Evolutionary conservation across 2,329 filamentous ascomycete genomes (phyloP).

Genomic region (Colletotrichum sansevieriae): DNA sequence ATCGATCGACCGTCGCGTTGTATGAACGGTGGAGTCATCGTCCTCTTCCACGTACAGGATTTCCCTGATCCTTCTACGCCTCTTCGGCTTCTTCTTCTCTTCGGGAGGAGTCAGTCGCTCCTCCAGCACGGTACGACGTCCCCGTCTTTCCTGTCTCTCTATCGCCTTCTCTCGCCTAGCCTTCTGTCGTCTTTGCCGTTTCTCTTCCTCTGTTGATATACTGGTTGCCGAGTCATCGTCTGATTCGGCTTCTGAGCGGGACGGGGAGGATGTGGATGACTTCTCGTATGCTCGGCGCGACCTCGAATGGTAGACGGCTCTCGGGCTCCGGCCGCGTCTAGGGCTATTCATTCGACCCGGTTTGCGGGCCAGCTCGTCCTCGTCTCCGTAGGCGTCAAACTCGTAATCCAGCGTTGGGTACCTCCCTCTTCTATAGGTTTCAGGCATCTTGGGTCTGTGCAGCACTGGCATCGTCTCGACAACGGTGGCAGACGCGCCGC

Average conservation of each 20-base stretch:
- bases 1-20: slow-evolving; percentile 22
- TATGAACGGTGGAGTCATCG: slow-evolving; percentile 25
- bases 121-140: slow-evolving; percentile 29
- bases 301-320: slow-evolving; percentile 55
- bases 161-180: slow-evolving; percentile 28
- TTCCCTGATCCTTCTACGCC: slow-evolving; percentile 33
- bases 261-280: slow-evolving; percentile 49
- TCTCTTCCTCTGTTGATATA: slow-evolving; percentile 51
- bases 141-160: slow-evolving; percentile 8
- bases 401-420: slow-evolving; percentile 24
- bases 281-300: slow-evolving; percentile 45
- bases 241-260: slow-evolving; percentile 51
- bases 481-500: slow-evolving; percentile 34
- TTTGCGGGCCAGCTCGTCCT: slow-evolving; percentile 11
- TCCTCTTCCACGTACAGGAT: slow-evolving; percentile 36
- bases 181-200: slow-evolving; percentile 41
- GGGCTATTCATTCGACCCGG: slow-evolving; percentile 49
- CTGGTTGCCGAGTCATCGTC: slow-evolving; percentile 56
- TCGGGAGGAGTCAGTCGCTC: slow-evolving; percentile 40
- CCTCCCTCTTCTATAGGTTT: slow-evolving; percentile 36
- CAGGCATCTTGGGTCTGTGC: slow-evolving; percentile 29
- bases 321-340: slow-evolving; percentile 50
- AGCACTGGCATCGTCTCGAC: slow-evolving; percentile 37
- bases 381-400: slow-evolving; percentile 25
- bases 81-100: slow-evolving; percentile 24